phyloP scores from a whole-genome alignment of 192 early-diverging fungal genomes.

The Chytriomyces hyalinus region DNA sequence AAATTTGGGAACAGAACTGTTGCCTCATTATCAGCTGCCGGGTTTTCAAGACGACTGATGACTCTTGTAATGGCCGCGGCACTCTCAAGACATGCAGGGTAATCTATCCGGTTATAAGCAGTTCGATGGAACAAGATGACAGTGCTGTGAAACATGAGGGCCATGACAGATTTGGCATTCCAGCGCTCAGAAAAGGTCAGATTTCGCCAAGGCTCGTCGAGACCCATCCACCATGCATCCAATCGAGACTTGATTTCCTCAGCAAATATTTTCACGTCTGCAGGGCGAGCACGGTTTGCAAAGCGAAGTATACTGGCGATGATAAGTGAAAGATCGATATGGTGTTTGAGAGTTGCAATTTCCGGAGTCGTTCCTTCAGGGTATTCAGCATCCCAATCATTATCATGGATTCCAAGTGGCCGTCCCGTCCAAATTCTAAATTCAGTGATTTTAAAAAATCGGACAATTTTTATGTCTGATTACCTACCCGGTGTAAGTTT shows the following conservation, averaged over 20 bases:
- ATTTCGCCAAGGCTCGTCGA: constrained; percentile 12
- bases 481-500: constrained; percentile 1
- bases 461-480: too few relatives aligned
- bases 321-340: constrained; percentile 19
- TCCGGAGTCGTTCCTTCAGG: constrained; percentile 5
- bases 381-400: constrained; percentile 23
- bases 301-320: constrained; percentile 16
- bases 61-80: constrained; percentile 1
- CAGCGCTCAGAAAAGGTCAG: not conserved
- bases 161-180: constrained; percentile 17
- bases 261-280: constrained; percentile 2
- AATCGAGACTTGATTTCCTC: constrained; percentile 8
- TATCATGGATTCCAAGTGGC: constrained; percentile 14
- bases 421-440: constrained; percentile 22
- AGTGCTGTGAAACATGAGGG: constrained; percentile 13
- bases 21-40: constrained; percentile 4
- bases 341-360: constrained; percentile 6
- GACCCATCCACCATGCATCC: constrained; percentile 1
- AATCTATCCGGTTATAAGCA: constrained; percentile 16
- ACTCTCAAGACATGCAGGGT: constrained; percentile 1
- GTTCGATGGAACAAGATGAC: constrained; percentile 19
- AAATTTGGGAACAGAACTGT: constrained; percentile 23
- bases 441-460: too few relatives aligned
- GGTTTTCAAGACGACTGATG: not conserved
- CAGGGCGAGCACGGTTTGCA: constrained; percentile 19